phyloP scores from a whole-genome alignment of 495 filamentous ascomycete species.

The Aspergillus sparsus region DNA sequence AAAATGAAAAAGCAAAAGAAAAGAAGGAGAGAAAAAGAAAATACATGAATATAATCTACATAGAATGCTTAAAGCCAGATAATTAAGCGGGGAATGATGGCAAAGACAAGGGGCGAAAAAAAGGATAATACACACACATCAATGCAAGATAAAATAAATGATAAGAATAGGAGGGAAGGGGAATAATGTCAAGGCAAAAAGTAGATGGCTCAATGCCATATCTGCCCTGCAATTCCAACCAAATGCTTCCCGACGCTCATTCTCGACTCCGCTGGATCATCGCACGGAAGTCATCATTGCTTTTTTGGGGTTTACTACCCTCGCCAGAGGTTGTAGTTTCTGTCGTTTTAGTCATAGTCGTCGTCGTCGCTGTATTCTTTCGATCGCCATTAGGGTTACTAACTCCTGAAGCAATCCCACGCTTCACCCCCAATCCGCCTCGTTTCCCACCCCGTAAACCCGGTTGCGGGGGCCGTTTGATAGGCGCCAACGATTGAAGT shows the following conservation, averaged over 20 bases:
- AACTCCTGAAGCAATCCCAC: conserved; percentile 35
- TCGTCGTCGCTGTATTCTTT: conserved; percentile 35
- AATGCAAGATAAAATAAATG: conserved; percentile 5
- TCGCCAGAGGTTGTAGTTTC: conserved; percentile 22
- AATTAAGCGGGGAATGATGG: background rate
- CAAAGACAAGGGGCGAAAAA: conserved; percentile 9
- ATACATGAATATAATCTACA: conserved; percentile 39
- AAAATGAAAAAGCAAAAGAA: conserved; percentile 25
- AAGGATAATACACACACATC: conserved; percentile 4
- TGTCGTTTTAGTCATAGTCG: conserved; percentile 32
- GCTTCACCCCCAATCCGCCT: conserved; percentile 58
- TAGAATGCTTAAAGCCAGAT: background rate
- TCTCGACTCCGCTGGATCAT: conserved; percentile 58
- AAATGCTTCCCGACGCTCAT: conserved; percentile 23
- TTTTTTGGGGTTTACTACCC: conserved; percentile 56
- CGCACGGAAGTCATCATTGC: conserved; percentile 84
- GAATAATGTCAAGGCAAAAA: conserved; percentile 12
- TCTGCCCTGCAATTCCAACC: conserved; percentile 28
- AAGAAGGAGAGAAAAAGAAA: conserved; percentile 25
- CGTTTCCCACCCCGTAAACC: conserved; percentile 51
- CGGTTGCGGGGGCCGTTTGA: conserved; percentile 59
- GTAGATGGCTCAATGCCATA: conserved; percentile 23
- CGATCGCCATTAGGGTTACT: conserved; percentile 35
- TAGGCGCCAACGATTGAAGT: conserved; percentile 51
- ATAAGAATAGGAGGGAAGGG: background rate